Evolutionary conservation across 2,329 filamentous ascomycete genomes (phyloP).

Genomic region (Kalaharituber pfeilii): DNA sequence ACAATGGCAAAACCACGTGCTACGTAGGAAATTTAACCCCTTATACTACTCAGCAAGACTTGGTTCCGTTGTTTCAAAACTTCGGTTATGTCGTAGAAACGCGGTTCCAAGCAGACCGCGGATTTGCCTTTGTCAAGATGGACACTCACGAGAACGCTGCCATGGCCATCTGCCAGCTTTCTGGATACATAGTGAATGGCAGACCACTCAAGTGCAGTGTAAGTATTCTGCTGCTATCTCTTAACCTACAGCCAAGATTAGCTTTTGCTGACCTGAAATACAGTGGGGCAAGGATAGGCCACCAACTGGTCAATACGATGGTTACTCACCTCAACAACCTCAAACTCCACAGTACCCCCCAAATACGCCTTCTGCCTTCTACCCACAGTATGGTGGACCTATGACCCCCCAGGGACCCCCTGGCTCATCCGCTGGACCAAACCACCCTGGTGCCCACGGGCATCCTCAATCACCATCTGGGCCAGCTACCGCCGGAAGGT

Average conservation of each 20-base stretch:
- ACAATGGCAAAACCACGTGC: conserved; percentile 92
- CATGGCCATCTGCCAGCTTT: conserved; percentile 95
- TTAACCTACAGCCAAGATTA: no score
- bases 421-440: conserved; percentile 23
- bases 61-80: conserved; percentile 96
- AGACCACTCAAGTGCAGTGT: conserved; percentile 96
- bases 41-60: conserved; percentile 89
- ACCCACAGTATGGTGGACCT: conserved; percentile 70
- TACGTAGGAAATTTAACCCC: conserved; percentile 96
- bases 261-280: conserved; percentile 27
- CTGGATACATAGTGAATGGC: conserved; percentile 94
- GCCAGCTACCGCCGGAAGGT: conserved; percentile 40
- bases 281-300: conserved; percentile 99
- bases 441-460: conserved; percentile 22
- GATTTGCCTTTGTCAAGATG: conserved; percentile 99
- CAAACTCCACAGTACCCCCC: conserved; percentile 56
- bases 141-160: conserved; percentile 94
- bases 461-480: conserved; percentile 29
- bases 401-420: conserved; percentile 42
- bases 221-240: conserved; percentile 36
- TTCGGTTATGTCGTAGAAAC: conserved; percentile 96
- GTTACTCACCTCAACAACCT: conserved; percentile 57
- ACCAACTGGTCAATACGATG: conserved; percentile 64
- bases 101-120: conserved; percentile 91
- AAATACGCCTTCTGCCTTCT: conserved; percentile 64